Evolutionary conservation across 805 yeast species (phyloP).

Genomic region (Danielia oregonensis): DNA sequence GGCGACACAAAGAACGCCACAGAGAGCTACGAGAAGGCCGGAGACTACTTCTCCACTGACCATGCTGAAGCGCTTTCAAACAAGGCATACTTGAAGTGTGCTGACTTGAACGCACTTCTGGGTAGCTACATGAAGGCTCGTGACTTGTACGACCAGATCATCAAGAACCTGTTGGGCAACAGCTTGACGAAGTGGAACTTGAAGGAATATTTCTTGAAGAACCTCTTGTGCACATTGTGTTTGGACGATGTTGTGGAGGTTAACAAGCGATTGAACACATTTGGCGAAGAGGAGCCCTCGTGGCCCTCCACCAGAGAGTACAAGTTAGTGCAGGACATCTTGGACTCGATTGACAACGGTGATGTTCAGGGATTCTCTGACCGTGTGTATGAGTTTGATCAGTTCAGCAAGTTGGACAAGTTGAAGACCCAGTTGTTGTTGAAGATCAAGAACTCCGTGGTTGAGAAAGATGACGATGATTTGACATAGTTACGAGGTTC

Average conservation of each 20-base stretch:
- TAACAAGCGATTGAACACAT: constrained; percentile 61
- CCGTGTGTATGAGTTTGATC: constrained; percentile 79
- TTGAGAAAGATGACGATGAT: constrained; percentile 69
- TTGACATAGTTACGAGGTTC: constrained; percentile 21
- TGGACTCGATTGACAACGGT: constrained; percentile 74
- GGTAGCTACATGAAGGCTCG: constrained; percentile 77
- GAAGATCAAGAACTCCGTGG: constrained; percentile 71
- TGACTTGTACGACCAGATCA: constrained; percentile 71
- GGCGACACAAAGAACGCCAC: constrained; percentile 68
- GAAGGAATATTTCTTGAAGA: constrained; percentile 86
- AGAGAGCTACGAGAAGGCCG: constrained; percentile 74
- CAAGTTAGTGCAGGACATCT: constrained; percentile 59
- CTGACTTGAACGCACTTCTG: constrained; percentile 70
- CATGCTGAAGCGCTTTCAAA: constrained; percentile 87
- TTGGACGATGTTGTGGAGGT: constrained; percentile 86
- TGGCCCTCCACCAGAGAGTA: constrained; percentile 77
- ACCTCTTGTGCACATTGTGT: constrained; percentile 78
- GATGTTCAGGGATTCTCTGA: constrained; percentile 74
- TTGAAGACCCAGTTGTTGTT: constrained; percentile 84
- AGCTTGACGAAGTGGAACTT: constrained; percentile 83
- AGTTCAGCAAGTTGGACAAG: constrained; percentile 81
- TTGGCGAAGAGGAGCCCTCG: constrained; percentile 66
- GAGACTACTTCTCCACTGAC: constrained; percentile 93
- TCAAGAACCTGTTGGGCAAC: constrained; percentile 70
- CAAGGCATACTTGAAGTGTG: constrained; percentile 84